Base-by-base conservation (phyloP, 495 filamentous ascomycete genomes). In the Hyaloscypha hepaticicola region DNA sequence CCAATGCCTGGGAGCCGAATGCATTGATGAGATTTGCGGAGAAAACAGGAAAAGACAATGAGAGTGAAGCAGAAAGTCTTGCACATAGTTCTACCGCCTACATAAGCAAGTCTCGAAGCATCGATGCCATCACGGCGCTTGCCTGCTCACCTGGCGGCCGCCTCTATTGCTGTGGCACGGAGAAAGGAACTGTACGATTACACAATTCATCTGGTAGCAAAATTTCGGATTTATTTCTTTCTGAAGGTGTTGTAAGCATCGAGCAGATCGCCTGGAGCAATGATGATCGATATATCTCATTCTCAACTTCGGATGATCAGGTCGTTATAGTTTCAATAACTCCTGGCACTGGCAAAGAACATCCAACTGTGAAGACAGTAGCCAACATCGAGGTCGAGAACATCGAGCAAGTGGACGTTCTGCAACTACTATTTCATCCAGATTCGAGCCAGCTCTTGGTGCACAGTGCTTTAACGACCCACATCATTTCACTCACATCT, bases 1-100 rank as follows among this genome's bases (percentile, higher is more conserved):
- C 22, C n/a, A 53, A 53, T 25, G 50, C 16, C 0, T 53, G 50
- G 50, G 50, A 53, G 50, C 50, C 50, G 11, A 53, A 25, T 53
- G 50, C 50, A 6, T 16, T 53, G 22, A 25, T 53, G 50, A 25
- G n/a, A 53, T 26, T 53, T 53, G 50, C 25, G 22, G 50, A 45
- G 38, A 9, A 45, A 7, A 33, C 16, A 50, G 48, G 22, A 5
- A 24, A 50, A 5, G 25, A 53, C 14, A 53, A 16, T 16, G 38
- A 14, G 38, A 45, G 38, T 45, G 38, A 45, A 45, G 16, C 3
- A 16, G 38, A 45, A 4, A 45, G 38, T 16, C 4, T 45, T 16
- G 38, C 38, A 11, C 38, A 45, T 16, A 45, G 16, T 16, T 45
- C 38, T 4, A 45, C 38, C 16, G 38, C 16, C 6, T 45, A 14